These are phyloP conservation scores for Zoysia pacifica DNA, from an alignment of 176 grass and related monocot genomes.

Conservation along the genomic window DNA sequence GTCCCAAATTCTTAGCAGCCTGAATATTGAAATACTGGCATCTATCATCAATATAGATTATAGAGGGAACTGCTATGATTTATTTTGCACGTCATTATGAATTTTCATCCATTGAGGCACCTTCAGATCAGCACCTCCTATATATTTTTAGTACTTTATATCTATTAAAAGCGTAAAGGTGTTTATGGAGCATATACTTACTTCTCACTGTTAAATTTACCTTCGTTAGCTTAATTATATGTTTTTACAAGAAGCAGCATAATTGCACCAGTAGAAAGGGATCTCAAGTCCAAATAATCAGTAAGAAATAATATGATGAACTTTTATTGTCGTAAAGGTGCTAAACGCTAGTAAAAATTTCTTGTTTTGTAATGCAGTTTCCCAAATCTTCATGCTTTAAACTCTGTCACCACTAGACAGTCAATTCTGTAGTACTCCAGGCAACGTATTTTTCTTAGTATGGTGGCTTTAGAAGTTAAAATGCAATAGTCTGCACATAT, in stretches of 20 bases:
- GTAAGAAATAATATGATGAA: background rate
- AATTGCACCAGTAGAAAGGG: conserved; percentile 1
- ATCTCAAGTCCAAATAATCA: background rate
- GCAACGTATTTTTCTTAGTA: conserved; percentile 14
- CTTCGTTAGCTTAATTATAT: background rate
- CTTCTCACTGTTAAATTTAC: background rate
- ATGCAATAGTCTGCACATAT: too few relatives aligned
- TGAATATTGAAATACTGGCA: conserved; percentile 17
- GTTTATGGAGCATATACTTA: background rate
- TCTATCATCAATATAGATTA: conserved; percentile 23
- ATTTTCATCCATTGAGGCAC: background rate
- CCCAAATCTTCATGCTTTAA: background rate
- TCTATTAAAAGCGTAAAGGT: background rate
- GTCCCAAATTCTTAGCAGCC: background rate
- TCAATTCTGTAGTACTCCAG: background rate
- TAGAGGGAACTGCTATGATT: background rate
- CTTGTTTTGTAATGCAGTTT: background rate
- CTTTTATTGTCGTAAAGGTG: background rate
- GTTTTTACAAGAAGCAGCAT: background rate
- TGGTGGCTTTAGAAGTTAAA: background rate
- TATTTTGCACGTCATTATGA: conserved; percentile 1
- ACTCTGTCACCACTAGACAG: background rate
- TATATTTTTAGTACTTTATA: conserved; percentile 13
- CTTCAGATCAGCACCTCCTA: background rate
- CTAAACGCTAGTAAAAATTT: background rate